Percentiles rank a stretch among this genome's conserved stretches.
Evolutionary conservation across 352 stramenopile genomes (phyloP).

Genomic region (Sclerospora graminicola): DNA sequence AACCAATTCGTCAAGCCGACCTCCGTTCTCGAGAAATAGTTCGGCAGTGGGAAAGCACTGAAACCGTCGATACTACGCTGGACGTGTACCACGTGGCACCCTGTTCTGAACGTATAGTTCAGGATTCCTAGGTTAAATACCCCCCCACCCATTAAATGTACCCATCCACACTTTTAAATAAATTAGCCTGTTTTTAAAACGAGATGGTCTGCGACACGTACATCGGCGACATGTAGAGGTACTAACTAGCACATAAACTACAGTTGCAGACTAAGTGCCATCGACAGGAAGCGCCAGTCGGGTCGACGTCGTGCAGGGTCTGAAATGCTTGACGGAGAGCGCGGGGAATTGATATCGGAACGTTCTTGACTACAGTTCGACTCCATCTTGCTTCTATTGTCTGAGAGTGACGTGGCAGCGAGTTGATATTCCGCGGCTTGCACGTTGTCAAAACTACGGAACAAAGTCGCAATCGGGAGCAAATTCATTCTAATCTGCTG

Average conservation of each 20-base stretch:
- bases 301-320: constrained; percentile 2
- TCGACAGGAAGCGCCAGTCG: constrained; percentile 29
- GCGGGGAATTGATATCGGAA: constrained; percentile 12
- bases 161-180: constrained; percentile 16
- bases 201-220: neutral
- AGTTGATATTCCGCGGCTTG: neutral
- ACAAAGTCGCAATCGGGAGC: constrained; percentile 24
- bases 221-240: neutral
- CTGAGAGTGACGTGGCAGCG: neutral
- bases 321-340: constrained; percentile 18
- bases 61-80: constrained; percentile 40
- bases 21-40: constrained; percentile 70
- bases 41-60: constrained; percentile 43
- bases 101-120: neutral
- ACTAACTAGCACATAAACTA: constrained; percentile 8
- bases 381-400: constrained; percentile 9
- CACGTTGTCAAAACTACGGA: constrained; percentile 23
- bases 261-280: constrained; percentile 27
- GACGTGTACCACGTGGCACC: constrained; percentile 25
- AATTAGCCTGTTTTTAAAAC: constrained; percentile 16
- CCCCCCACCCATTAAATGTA: no score
- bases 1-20: constrained; percentile 82
- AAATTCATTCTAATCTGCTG: constrained; percentile 27
- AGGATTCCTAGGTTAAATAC: no score
- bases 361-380: neutral